phyloP scores from a whole-genome alignment of 2,329 filamentous ascomycete species.

The Aspergillus sp. region DNA sequence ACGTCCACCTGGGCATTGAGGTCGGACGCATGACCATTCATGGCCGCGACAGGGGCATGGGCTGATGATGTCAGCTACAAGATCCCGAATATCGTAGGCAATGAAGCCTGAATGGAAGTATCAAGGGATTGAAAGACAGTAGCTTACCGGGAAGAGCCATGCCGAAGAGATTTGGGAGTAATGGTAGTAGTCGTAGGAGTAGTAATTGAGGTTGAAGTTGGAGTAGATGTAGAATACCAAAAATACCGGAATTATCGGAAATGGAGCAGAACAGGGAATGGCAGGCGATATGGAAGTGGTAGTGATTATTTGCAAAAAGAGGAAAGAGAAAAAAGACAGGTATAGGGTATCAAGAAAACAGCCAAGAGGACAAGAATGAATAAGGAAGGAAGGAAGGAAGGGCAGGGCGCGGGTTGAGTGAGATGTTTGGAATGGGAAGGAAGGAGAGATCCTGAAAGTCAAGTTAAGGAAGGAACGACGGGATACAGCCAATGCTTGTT shows the following conservation, averaged over 20 bases:
- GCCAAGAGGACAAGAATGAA: background rate
- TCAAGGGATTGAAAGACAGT: background rate
- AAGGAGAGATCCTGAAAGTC: too few relatives aligned
- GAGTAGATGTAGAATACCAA: background rate
- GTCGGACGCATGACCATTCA: constrained; percentile 25
- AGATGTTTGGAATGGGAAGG: background rate
- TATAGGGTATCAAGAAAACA: background rate
- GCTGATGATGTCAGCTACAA: background rate
- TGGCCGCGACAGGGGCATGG: constrained; percentile 17
- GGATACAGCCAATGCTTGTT: background rate
- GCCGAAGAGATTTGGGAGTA: background rate
- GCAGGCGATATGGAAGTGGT: background rate
- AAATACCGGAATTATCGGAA: background rate
- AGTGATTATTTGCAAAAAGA: background rate
- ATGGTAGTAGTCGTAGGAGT: too few relatives aligned
- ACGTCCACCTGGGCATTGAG: constrained; percentile 39
- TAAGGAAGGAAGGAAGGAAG: background rate
- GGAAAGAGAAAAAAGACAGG: background rate
- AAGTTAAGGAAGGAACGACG: background rate
- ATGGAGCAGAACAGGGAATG: background rate
- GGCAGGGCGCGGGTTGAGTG: background rate
- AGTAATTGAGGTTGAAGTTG: too few relatives aligned
- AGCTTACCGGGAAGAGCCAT: background rate
- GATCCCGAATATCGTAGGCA: background rate
- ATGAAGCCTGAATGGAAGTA: constrained; percentile 11